Evolutionary conservation across 2,329 filamentous ascomycete species (phyloP).

Genomic region (Beauveria sp.): DNA sequence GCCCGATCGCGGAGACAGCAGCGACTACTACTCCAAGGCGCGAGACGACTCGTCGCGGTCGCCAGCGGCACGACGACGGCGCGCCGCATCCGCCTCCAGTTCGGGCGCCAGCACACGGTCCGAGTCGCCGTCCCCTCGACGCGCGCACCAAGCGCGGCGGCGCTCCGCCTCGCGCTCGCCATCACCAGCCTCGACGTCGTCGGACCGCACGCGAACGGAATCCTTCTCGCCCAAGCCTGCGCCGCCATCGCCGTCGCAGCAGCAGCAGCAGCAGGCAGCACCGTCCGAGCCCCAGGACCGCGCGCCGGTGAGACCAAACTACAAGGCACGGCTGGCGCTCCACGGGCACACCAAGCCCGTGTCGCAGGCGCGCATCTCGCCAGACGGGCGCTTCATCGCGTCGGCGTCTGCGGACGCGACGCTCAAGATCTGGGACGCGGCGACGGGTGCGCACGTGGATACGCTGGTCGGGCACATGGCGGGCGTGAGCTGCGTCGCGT

Average conservation of each 20-base stretch:
- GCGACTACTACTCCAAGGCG: slow-evolving; percentile 21
- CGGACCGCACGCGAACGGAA: slow-evolving; percentile 23
- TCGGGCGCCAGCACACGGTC: slow-evolving; percentile 31
- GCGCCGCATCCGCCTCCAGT: slow-evolving; percentile 22
- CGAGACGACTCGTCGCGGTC: slow-evolving; percentile 22
- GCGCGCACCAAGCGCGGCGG: slow-evolving; percentile 18
- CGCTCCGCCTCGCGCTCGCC: slow-evolving; percentile 24
- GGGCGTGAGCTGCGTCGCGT: slow-evolving; percentile 86
- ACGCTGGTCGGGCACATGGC: slow-evolving; percentile 91
- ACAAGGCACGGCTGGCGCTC: slow-evolving; percentile 62
- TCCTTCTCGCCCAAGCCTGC: slow-evolving; percentile 17
- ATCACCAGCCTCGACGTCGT: slow-evolving; percentile 25
- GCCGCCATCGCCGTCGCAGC: not conserved
- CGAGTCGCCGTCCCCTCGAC: slow-evolving; percentile 23
- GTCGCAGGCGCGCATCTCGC: slow-evolving; percentile 82
- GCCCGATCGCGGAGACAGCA: slow-evolving; percentile 13
- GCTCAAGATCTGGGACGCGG: slow-evolving; percentile 82
- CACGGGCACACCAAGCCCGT: slow-evolving; percentile 72
- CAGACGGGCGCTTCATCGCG: slow-evolving; percentile 82
- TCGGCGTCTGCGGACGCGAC: slow-evolving; percentile 84
- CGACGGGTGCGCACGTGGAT: slow-evolving; percentile 70
- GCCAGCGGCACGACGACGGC: slow-evolving; percentile 23
- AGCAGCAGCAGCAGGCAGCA: slow-evolving; percentile 24
- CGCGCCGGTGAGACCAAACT: slow-evolving; percentile 55
- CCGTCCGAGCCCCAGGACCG: slow-evolving; percentile 12